Evolutionary conservation across 768 basidiomycete species (phyloP).

Genomic region (Phlebiopsis flavidoalba): DNA sequence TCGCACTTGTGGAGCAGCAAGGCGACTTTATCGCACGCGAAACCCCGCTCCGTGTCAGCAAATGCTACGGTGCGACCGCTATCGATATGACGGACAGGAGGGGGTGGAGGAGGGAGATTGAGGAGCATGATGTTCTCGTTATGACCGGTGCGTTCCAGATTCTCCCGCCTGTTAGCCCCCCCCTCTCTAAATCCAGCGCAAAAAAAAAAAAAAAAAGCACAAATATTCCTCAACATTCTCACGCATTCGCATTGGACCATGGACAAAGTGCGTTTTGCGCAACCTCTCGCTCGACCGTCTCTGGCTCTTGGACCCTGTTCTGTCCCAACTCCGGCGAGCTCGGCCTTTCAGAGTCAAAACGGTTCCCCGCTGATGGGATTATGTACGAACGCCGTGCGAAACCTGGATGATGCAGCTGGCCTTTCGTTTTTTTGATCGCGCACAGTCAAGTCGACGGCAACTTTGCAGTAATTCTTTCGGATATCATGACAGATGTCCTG

Average conservation of each 20-base stretch:
- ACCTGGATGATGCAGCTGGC: no score
- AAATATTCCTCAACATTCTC: constrained; percentile 76
- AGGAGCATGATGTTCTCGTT: constrained; percentile 68
- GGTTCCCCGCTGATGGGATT: no score
- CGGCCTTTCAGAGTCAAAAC: no score
- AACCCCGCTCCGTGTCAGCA: constrained; percentile 61
- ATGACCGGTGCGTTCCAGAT: constrained; percentile 59
- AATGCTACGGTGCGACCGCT: constrained; percentile 68
- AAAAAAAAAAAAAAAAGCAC: constrained; percentile 70
- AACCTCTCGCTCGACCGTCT: no score
- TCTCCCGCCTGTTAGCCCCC: not conserved
- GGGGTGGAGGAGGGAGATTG: constrained; percentile 62
- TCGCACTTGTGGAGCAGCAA: constrained; percentile 83
- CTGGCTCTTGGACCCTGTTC: not conserved
- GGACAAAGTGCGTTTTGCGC: constrained; percentile 37
- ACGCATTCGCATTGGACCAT: constrained; percentile 81
- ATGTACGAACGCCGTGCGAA: no score
- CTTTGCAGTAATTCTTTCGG: not conserved
- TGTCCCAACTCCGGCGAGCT: no score
- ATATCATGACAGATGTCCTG: not conserved
- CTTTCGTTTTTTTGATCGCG: not conserved
- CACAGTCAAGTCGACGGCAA: not conserved
- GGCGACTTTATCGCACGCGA: constrained; percentile 58
- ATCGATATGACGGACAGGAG: constrained; percentile 62
- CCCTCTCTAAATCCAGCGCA: not conserved